Evolutionary conservation across 2,329 filamentous ascomycete genomes (phyloP).

Genomic region (Trichophyton verrucosum): DNA sequence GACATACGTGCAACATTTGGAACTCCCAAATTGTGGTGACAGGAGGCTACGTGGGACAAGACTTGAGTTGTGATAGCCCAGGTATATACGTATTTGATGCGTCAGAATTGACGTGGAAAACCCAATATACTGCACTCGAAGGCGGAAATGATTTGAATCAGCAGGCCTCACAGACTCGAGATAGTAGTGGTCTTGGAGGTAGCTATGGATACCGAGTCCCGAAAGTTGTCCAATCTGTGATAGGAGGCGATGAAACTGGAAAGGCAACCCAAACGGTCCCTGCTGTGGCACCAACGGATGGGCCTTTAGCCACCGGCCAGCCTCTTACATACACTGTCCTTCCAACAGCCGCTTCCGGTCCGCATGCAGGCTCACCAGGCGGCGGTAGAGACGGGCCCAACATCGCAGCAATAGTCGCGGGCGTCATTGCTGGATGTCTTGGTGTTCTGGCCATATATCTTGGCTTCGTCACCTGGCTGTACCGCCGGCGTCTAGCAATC

Average conservation of each 20-base stretch:
- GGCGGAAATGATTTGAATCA: conserved; percentile 41
- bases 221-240: conserved; percentile 46
- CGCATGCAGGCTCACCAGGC: conserved; percentile 17
- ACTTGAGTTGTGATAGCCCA: conserved; percentile 52
- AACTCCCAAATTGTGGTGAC: conserved; percentile 70
- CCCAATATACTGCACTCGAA: conserved; percentile 53
- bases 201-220: conserved; percentile 59
- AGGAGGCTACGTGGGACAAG: conserved; percentile 54
- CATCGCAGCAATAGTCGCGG: conserved; percentile 44
- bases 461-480: conserved; percentile 65
- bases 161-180: conserved; percentile 41
- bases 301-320: conserved; percentile 58
- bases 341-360: conserved; percentile 19
- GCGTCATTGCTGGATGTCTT: conserved; percentile 53
- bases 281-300: conserved; percentile 49
- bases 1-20: conserved; percentile 66
- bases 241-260: conserved; percentile 55
- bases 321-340: conserved; percentile 55
- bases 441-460: conserved; percentile 57
- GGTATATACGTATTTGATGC: conserved; percentile 69
- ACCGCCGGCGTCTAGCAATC: conserved; percentile 55
- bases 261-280: conserved; percentile 59
- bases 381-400: conserved; percentile 29
- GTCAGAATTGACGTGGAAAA: conserved; percentile 55
- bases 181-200: conserved; percentile 46